These are phyloP conservation scores for Pseudisothecium myosuroides DNA, from an alignment of 225 moss, liverwort and hornwort species.

Conservation along the genomic window DNA sequence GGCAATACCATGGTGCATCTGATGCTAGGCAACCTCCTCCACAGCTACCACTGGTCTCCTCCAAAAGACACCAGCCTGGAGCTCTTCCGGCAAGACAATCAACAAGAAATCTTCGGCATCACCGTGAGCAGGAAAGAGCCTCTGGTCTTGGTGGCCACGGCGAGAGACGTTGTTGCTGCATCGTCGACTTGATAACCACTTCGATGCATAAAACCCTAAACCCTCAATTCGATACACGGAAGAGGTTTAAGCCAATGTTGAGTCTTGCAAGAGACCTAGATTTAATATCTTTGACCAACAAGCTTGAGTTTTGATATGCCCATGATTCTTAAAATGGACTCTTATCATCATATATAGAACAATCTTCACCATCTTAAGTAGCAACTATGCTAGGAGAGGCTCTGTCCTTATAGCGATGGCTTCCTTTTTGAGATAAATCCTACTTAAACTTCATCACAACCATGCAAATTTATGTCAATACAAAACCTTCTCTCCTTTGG, in stretches of 20 bases:
- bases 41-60: not conserved
- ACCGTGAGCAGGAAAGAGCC: not conserved
- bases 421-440: not conserved
- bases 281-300: not conserved
- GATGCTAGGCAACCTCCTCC: not conserved
- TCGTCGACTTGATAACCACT: not conserved
- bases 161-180: fast-evolving
- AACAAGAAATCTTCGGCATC: not conserved
- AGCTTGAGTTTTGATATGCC: not conserved
- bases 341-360: not conserved
- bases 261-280: fast-evolving
- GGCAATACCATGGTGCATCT: not conserved
- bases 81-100: not conserved
- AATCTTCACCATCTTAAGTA: not conserved
- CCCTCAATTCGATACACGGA: not conserved
- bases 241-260: not conserved
- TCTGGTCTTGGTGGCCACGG: not conserved
- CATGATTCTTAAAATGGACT: not conserved
- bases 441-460: not conserved
- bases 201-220: not conserved
- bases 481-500: not conserved
- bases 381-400: not conserved
- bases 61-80: not conserved
- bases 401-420: not conserved
- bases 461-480: not conserved